Base-by-base conservation (phyloP, 2,329 filamentous ascomycete species). In the Ceratocystis ficicola region DNA sequence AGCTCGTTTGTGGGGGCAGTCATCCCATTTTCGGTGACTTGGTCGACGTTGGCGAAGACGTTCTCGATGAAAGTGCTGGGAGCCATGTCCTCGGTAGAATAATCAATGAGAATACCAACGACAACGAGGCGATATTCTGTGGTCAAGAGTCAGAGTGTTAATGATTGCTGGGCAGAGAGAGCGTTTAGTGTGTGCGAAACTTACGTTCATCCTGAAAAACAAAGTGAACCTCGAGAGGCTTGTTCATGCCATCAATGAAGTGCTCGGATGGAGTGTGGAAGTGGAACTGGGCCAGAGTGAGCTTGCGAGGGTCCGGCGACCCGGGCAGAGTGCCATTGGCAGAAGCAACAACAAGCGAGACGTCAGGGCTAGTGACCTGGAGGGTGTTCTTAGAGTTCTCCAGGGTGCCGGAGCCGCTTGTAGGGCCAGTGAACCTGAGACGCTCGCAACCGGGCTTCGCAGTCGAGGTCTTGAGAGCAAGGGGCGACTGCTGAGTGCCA, bases 181-280 rank as follows among this genome's bases (percentile, higher is more conserved):
- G 6, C 3, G 17, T 5, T 41, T 12, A n/a, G 7, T 55, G n/a
- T 5, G 17, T 17, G 22, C 17, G 22, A 30, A 10, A 30, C 65
- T 60, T 65, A 68, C 67, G 50, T 48, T 63, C 66, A 73, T 69
- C 70, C 69, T 76, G 69, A 64, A 77, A 76, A 6, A 78, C 76
- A 68, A 77, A 76, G 69, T 78, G 76, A 30, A 75, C 73, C 68
- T 78, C 76, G 68, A 76, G 70, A 15, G 76, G 74, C 65, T 72
- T 77, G 69, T 74, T 71, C 68, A 75, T 73, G 6, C 77, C 72
- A 71, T 77, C 69, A 71, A 84, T 74, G 60, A 78, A 76, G 70
- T 86, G 83, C 75, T 86, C 83, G 55, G 80, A 81, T 0, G 83
- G 82, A 0, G 81, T 80, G 71, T 85, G 83, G 74, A 85, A 82